Evolutionary conservation across 2,329 filamentous ascomycete genomes (phyloP), one percentile per base, ranked within the genome.

Genomic region (Fusarium sororula): DNA sequence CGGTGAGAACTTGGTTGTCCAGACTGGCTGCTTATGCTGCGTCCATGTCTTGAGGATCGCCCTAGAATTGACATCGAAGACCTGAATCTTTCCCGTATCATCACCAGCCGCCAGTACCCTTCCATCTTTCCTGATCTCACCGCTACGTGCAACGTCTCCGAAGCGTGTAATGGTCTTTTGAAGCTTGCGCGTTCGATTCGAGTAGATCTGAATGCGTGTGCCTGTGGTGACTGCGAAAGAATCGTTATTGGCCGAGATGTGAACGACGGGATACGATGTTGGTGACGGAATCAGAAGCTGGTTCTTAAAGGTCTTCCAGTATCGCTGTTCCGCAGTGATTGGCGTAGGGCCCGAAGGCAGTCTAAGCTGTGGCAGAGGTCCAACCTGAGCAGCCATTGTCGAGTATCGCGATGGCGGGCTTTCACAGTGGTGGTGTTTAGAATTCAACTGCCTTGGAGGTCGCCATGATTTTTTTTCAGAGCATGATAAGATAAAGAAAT

Each of bases 21-120:
- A 98, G 30, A 97, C 94, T 20, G 96, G 94, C 87, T 97, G 95
- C 84, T 95, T 95, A 85, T 98, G 96, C 77, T 95, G 91, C 73
- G 92, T 91, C 96, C 96, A 99, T 58, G 96, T 98, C 86, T 96
- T 96, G 78, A 99, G 85, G 75, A 99, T 98, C 7, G 95, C 95
- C 73, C 96, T 90, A 65, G 95, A 96, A 50, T 80, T 91, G 58
- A 97, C 91, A 80, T 99, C 96, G 80, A 98, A 99, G 18, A 98
- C 95, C 83, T 99, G 97, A 75, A 99, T 94, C 71, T 92, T 91
- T 65, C 97, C 97, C 45, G 91, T 93, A 81, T 98, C 96, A 77
- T 98, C 96, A 78, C 96, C 96, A 38, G 96, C 95, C 41, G 97
- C 92, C 77, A 99, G 84, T 65, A 99, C 93, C 70, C 94, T 90